Percentiles rank a stretch among this genome's conserved stretches.
These are phyloP conservation scores for Suhomyces bolitotheri DNA, from an alignment of 1,139 yeast species.

Conservation along the genomic window DNA sequence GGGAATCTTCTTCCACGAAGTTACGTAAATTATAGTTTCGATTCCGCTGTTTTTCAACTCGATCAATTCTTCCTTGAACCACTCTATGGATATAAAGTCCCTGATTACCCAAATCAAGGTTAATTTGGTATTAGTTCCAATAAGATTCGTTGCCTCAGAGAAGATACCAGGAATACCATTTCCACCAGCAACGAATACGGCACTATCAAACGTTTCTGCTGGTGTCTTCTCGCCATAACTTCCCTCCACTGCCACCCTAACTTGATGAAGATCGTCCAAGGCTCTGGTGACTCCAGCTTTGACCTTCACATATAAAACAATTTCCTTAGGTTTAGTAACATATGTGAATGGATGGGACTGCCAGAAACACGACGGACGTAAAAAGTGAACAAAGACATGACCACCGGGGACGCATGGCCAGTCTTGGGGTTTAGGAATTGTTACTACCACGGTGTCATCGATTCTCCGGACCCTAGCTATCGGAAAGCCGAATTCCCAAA, in stretches of 20 bases:
- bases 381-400: conserved; percentile 58
- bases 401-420: conserved; percentile 62
- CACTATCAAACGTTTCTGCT: conserved; percentile 21
- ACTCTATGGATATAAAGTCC: conserved; percentile 19
- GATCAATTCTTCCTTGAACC: conserved; percentile 23
- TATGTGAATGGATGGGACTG: conserved; percentile 75
- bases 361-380: conserved; percentile 57
- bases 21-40: conserved; percentile 20
- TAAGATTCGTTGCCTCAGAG: conserved; percentile 20
- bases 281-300: conserved; percentile 47
- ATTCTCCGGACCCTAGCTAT: conserved; percentile 33
- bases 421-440: conserved; percentile 39
- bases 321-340: conserved; percentile 30
- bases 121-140: conserved; percentile 8
- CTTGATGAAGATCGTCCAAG: conserved; percentile 25
- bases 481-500: conserved; percentile 42
- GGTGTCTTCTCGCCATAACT: conserved; percentile 25
- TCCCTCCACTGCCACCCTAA: conserved; percentile 27
- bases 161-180: conserved; percentile 30
- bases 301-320: conserved; percentile 44
- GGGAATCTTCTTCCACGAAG: conserved; percentile 9
- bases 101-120: conserved; percentile 25
- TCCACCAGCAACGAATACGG: conserved; percentile 30
- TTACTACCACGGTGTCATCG: conserved; percentile 43
- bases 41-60: conserved; percentile 17